Percentiles rank a stretch among this genome's conserved stretches.
phyloP scores from a whole-genome alignment of 495 filamentous ascomycete genomes.

The Aspergillus indologenus region DNA sequence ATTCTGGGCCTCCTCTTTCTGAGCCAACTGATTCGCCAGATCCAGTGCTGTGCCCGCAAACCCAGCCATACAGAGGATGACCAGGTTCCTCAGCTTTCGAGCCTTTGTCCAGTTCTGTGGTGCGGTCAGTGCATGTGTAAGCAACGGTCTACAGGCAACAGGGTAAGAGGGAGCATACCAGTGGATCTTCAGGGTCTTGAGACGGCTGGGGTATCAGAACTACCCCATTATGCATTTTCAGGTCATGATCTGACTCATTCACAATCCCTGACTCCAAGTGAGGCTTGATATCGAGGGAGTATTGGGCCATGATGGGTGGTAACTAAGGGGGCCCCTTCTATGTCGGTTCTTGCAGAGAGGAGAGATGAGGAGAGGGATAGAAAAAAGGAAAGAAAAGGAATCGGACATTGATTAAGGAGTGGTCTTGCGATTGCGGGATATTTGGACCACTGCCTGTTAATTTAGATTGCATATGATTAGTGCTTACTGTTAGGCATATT shows the following conservation, averaged over 20 bases:
- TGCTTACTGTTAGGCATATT: too few relatives aligned
- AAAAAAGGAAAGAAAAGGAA: too few relatives aligned
- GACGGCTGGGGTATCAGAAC: background rate
- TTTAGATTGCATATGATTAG: too few relatives aligned
- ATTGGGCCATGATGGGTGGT: too few relatives aligned
- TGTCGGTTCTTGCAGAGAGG: too few relatives aligned
- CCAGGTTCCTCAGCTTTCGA: background rate
- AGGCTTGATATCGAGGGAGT: too few relatives aligned
- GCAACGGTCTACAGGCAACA: background rate
- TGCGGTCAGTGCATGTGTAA: background rate
- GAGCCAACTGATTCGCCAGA: background rate
- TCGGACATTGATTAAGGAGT: too few relatives aligned
- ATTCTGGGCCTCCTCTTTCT: background rate
- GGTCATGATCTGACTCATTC: background rate
- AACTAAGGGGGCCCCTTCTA: too few relatives aligned
- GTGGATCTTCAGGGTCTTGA: constrained; percentile 1
- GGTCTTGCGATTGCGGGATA: too few relatives aligned
- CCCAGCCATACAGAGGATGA: background rate
- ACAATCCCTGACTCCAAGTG: too few relatives aligned
- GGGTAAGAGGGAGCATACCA: background rate
- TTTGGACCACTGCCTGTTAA: too few relatives aligned
- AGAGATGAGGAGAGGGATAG: too few relatives aligned
- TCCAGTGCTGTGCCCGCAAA: background rate
- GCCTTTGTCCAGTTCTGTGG: background rate
- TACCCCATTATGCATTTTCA: background rate